A percentile compares a stretch with the other conserved stretches of the same genome.
Conservation (phyloP, 2,329 filamentous ascomycete genomes). For the Hymenoscyphus scutula region DNA sequence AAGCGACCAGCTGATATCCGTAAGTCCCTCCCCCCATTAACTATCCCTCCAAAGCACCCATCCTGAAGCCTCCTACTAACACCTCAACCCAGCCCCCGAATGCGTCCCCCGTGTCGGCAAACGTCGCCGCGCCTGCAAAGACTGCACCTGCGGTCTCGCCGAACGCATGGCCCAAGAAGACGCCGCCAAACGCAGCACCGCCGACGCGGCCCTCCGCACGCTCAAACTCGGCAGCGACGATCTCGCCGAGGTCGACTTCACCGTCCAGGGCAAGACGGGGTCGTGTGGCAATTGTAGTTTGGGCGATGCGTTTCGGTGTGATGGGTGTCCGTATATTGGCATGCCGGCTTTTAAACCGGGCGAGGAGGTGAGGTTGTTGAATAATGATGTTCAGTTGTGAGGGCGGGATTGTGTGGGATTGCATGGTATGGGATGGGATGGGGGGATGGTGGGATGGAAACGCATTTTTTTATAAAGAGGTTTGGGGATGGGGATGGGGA, state of each 20-base stretch:
- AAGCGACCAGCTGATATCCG: conserved; percentile 74
- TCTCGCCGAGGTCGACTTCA: conserved; percentile 90
- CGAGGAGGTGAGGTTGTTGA: conserved; percentile 85
- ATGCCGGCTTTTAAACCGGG: conserved; percentile 95
- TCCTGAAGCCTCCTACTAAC: conserved; percentile 13
- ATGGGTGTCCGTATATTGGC: conserved; percentile 78
- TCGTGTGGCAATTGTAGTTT: conserved; percentile 93
- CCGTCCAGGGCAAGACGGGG: conserved; percentile 93
- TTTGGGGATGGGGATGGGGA: too few relatives aligned
- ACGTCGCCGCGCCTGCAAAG: conserved; percentile 91
- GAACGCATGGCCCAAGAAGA: conserved; percentile 86
- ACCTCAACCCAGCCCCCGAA: conserved; percentile 62
- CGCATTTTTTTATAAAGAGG: too few relatives aligned
- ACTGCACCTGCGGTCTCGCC: conserved; percentile 93
- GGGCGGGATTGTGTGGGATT: conserved; percentile 14
- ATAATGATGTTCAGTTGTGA: conserved; percentile 81
- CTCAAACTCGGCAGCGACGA: conserved; percentile 75
- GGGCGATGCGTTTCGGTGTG: conserved; percentile 82
- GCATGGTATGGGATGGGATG: too few relatives aligned
- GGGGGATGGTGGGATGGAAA: too few relatives aligned
- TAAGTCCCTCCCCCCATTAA: too few relatives aligned
- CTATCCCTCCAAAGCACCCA: too few relatives aligned
- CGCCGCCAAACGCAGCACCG: conserved; percentile 59
- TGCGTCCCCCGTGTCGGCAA: conserved; percentile 86
- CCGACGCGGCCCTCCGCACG: conserved; percentile 62